Evolutionary conservation across 768 basidiomycete genomes (phyloP), one percentile per base, ranked within the genome.

Genomic region (Mrakia hoshinonis): DNA sequence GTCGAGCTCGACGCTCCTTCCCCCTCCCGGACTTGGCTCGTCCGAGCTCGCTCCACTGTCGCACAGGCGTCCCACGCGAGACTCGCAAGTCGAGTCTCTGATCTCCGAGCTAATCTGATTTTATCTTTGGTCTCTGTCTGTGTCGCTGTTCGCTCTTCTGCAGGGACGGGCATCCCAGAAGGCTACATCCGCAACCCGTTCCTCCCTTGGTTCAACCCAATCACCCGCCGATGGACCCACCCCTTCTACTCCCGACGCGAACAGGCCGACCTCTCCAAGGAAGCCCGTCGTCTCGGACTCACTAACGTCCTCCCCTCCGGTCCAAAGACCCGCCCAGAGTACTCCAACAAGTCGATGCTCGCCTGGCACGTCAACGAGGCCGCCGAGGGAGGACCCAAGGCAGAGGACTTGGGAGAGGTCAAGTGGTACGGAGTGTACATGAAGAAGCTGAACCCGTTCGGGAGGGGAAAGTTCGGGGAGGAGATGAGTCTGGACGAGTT

Each of bases 241-340:
- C 70, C 70, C n/a, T 46, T 72, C 58, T 72, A 72, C 64, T 51
- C 36, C 39, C 39, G 24, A 26, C 26, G 20, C 10, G 4, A 51
- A 11, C 70, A 72, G 47, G 12, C 55, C 22, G 10, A 18, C 0
- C 64, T 72, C n/a, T 20, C 18, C n/a, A 46, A 61, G 12, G 70
- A 72, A 36, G 52, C 43, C n/a, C 52, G 65, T 34, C 64, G 70
- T 36, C 64, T 72, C 36, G 26, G 29, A 13, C 31, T 38, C 22
- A 38, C 29, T 12, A 24, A 72, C 64, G 63, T 72, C 31, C 70
- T 72, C 36, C 70, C 70, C 26, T 72, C 70, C n/a, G 70, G 70
- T 47, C 64, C 64, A 29, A 72, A 72, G 70, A 72, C 65, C 49
- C 70, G 54, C 3, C 39, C 52, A 3, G 55, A 43, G 12, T 67